Evolutionary conservation across 2,329 filamentous ascomycete genomes (phyloP), one percentile per base, ranked within the genome.

Genomic region (Chalaropsis thielavioides): DNA sequence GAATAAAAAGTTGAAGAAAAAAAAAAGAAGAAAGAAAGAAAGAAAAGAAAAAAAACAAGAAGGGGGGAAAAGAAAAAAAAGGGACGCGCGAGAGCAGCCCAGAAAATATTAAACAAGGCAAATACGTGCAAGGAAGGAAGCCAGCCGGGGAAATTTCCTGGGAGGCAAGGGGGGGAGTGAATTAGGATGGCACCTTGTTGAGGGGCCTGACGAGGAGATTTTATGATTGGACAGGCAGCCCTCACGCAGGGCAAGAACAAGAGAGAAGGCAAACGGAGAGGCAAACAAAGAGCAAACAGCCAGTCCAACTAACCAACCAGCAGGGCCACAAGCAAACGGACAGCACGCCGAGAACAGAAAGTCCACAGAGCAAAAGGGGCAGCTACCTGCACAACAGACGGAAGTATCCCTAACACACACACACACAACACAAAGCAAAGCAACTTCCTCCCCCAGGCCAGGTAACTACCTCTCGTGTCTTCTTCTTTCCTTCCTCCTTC

Each of bases 1-100:
- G 51, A 62, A 38, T 6, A 15, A 46, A 62, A 11, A 58, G 31
- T 31, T 35, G n/a, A n/a, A n/a, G 54, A 35, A 13, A 35, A 58
- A 19, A 35, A 61, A 56, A 44, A 58, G 58, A 56, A 63, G 64
- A 67, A 61, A 67, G 59, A 67, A 22, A 62, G 62, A 63, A 24
- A 58, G 64, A 49, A 40, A 64, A 31, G 46, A 49, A 64, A 59
- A 65, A 54, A 41, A 27, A 44, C 61, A 67, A 62, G 65, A 56
- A 41, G 63, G 60, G 58, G 35, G 64, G 43, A 31, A 58, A 61
- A 66, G 64, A 63, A 64, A 61, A 69, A 64, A 64, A 66, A 65
- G 67, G 61, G 66, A 69, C 60, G 67, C 68, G 64, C 68, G 68
- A 61, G 64, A 62, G 67, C 62, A 49, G 35, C 35, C 61, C 46